Evolutionary conservation across 2,329 filamentous ascomycete genomes (phyloP).

Genomic region (Aspergillus luchuensis): DNA sequence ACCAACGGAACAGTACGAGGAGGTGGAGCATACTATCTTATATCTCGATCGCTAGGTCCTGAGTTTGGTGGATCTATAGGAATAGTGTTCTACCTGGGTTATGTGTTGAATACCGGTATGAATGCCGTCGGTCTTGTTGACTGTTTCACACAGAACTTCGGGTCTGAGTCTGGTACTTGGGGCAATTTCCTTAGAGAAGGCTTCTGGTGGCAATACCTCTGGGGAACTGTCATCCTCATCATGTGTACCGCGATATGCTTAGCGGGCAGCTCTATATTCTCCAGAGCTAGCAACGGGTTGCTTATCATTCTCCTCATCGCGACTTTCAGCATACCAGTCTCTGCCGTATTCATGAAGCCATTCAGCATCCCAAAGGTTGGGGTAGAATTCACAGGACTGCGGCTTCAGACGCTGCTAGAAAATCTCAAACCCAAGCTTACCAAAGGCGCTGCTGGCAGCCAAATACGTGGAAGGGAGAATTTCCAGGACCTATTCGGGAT

Average conservation of each 20-base stretch:
- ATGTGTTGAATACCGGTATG: slow-evolving; percentile 81
- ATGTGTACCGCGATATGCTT: slow-evolving; percentile 75
- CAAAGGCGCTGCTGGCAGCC: slow-evolving; percentile 62
- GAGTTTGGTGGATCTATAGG: slow-evolving; percentile 90
- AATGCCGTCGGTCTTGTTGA: slow-evolving; percentile 85
- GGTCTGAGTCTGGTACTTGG: slow-evolving; percentile 58
- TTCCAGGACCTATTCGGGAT: slow-evolving; percentile 86
- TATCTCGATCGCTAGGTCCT: slow-evolving; percentile 80
- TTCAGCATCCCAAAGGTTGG: slow-evolving; percentile 65
- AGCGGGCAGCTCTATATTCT: slow-evolving; percentile 77
- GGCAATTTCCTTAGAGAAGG: slow-evolving; percentile 65
- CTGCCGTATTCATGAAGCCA: slow-evolving; percentile 67
- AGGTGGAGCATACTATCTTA: slow-evolving; percentile 85
- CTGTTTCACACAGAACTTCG: slow-evolving; percentile 76
- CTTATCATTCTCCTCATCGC: slow-evolving; percentile 70
- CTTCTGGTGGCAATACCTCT: slow-evolving; percentile 76
- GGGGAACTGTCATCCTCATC: slow-evolving; percentile 70
- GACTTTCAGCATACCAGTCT: slow-evolving; percentile 79
- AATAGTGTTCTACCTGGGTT: slow-evolving; percentile 87
- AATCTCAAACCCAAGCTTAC: slow-evolving; percentile 72
- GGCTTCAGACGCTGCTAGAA: slow-evolving; percentile 66
- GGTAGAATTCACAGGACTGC: slow-evolving; percentile 78
- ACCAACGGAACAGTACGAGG: slow-evolving; percentile 88
- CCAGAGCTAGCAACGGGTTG: slow-evolving; percentile 76
- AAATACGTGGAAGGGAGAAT: slow-evolving; percentile 64